phyloP scores from a whole-genome alignment of 2,329 filamentous ascomycete species.

The Claviceps purpurea region DNA sequence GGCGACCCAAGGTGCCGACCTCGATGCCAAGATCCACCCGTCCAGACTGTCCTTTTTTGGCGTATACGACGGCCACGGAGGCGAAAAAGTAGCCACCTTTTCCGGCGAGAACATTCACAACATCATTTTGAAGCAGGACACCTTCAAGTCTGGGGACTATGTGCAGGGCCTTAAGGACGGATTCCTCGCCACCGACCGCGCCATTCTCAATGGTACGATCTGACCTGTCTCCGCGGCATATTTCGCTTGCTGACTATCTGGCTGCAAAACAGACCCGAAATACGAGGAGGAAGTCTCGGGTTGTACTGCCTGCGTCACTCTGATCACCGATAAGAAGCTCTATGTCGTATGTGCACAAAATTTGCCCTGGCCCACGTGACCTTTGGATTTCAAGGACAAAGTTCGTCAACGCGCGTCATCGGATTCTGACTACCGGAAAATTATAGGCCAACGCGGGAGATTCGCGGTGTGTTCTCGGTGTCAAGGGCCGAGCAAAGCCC shows the following conservation, averaged over 20 bases:
- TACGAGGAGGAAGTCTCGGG: conserved; percentile 98
- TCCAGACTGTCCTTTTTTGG: conserved; percentile 88
- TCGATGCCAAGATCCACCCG: conserved; percentile 49
- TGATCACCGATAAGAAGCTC: conserved; percentile 85
- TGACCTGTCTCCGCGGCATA: background rate
- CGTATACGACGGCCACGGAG: conserved; percentile 94
- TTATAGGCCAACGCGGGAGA: conserved; percentile 87
- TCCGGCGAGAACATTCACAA: conserved; percentile 85
- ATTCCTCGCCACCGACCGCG: conserved; percentile 88
- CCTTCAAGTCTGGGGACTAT: conserved; percentile 81
- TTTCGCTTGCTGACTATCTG: conserved; percentile 3
- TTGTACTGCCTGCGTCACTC: conserved; percentile 84
- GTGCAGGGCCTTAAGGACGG: conserved; percentile 95
- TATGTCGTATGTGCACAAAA: conserved; percentile 61
- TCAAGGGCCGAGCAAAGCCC: conserved; percentile 94
- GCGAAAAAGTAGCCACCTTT: conserved; percentile 90
- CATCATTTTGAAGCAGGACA: conserved; percentile 88
- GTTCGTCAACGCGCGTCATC: background rate
- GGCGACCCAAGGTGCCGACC: conserved; percentile 34
- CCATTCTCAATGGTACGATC: conserved; percentile 76
- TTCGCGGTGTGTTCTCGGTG: conserved; percentile 84
- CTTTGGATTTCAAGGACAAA: background rate
- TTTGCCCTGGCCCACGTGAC: background rate
- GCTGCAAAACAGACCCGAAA: conserved; percentile 64
- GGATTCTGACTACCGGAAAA: conserved; percentile 8